Evolutionary conservation across 2,329 filamentous ascomycete species (phyloP), one percentile per base, ranked within the genome.

Genomic region (Ophiocordyceps unilateralis): DNA sequence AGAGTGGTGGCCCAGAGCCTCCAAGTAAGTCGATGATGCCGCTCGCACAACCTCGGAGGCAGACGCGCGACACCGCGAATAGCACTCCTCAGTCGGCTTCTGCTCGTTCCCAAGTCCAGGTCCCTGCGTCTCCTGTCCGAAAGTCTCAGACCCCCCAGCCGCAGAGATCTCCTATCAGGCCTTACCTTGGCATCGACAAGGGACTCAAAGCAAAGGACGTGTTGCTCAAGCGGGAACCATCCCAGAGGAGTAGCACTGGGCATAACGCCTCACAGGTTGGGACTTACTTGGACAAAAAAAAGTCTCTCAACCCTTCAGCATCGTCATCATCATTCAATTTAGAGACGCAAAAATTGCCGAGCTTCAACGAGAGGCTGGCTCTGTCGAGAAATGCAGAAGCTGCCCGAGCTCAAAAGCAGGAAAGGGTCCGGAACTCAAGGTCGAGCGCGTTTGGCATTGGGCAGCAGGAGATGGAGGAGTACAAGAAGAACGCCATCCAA

Each of bases 171-270:
- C 89, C 91, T 1, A 81, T 81, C 43, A 72, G 88, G 46, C 74
- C 91, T 14, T 62, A 86, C 17, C 60, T 96, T 15, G 89, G 91
- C 5, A 93, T 96, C 47, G 88, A 94, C 61, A 93, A 93, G 57
- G 87, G 86, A 1, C 65, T 88, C 30, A 81, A 71, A 51, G 87
- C 81, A 2, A 76, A 76, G 45, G 86, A 95, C 52, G 70, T 96
- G 26, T 95, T 88, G 3, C 64, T 96, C 23, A 91, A 84, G 59
- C 72, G 85, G 49, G 77, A 84, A 3, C 69, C 77, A 2, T 70
- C 64, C 45, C 55, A 67, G 24, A 65, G 62, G 41, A 48, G 54
- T 37, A 19, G 49, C 45, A 21, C 47, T 48, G 44, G 46, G 42
- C 41, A 44, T 12, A 47, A 51, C 7, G 40, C 48, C 7, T 42